These are phyloP conservation scores for Epichloe aotearoae DNA, from an alignment of 2,329 filamentous ascomycete species.

Conservation along the genomic window DNA sequence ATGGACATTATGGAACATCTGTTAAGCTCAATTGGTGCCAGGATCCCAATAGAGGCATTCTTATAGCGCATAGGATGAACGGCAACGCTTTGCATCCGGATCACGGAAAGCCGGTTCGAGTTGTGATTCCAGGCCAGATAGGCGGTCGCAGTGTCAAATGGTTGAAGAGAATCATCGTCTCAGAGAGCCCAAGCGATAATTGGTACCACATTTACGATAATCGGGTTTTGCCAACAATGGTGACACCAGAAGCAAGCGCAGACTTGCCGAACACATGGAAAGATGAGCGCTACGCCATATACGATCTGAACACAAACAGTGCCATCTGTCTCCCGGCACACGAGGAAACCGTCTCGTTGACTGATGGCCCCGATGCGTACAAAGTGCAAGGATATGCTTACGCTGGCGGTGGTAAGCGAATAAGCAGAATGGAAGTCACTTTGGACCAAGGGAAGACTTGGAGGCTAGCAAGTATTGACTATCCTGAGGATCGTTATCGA, in stretches of 20 bases:
- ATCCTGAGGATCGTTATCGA: slow-evolving; percentile 77
- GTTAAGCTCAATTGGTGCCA: slow-evolving; percentile 80
- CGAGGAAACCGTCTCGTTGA: slow-evolving; percentile 49
- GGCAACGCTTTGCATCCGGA: slow-evolving; percentile 68
- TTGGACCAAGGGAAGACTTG: slow-evolving; percentile 73
- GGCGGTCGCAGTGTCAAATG: slow-evolving; percentile 89
- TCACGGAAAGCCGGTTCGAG: slow-evolving; percentile 72
- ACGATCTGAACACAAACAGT: slow-evolving; percentile 80
- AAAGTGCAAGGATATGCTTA: slow-evolving; percentile 73
- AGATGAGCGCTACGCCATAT: slow-evolving; percentile 85
- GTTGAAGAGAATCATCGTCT: slow-evolving; percentile 71
- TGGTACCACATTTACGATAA: slow-evolving; percentile 97
- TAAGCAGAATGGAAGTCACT: slow-evolving; percentile 73
- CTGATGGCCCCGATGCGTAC: slow-evolving; percentile 39
- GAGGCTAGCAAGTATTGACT: slow-evolving; percentile 63
- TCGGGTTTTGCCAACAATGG: slow-evolving; percentile 72
- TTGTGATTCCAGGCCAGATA: slow-evolving; percentile 81
- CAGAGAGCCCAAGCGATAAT: slow-evolving; percentile 68
- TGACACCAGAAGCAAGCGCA: slow-evolving; percentile 68
- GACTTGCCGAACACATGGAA: slow-evolving; percentile 66
- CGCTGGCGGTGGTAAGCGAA: slow-evolving; percentile 68
- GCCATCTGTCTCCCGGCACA: slow-evolving; percentile 71
- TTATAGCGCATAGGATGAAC: slow-evolving; percentile 87
- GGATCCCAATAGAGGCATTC: slow-evolving; percentile 70
- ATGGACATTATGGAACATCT: slow-evolving; percentile 79